phyloP scores from a whole-genome alignment of 2,329 filamentous ascomycete species.

The Talaromyces verruculosus region DNA sequence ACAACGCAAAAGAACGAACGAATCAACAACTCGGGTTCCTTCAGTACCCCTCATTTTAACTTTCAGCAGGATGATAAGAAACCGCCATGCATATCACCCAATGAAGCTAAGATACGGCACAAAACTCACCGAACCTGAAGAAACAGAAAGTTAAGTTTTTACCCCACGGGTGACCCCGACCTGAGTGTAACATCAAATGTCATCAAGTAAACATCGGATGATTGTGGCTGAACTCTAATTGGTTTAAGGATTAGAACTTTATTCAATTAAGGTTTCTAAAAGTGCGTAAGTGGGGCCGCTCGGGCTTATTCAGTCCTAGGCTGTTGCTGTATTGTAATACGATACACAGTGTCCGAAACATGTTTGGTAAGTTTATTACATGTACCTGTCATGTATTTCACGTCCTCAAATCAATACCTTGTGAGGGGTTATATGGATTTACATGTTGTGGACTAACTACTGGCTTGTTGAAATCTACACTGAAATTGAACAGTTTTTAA shows the following conservation, averaged over 20 bases:
- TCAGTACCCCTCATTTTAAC: neutral
- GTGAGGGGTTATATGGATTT: neutral
- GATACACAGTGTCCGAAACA: no score
- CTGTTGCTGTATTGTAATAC: neutral
- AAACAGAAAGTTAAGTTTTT: neutral
- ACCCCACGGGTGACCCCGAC: slow-evolving; percentile 6
- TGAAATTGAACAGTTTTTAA: no score
- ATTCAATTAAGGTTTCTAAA: neutral
- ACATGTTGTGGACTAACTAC: neutral
- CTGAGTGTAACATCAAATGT: neutral
- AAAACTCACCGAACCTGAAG: slow-evolving; percentile 4
- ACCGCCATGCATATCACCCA: neutral
- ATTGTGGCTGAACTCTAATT: slow-evolving; percentile 8
- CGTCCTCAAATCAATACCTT: neutral
- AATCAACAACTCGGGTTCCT: neutral
- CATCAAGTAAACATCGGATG: neutral
- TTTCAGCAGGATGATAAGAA: neutral
- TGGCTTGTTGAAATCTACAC: no score
- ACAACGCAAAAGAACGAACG: neutral
- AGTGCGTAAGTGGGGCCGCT: neutral
- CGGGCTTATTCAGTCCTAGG: neutral
- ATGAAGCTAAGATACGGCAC: neutral
- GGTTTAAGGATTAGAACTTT: slow-evolving; percentile 1
- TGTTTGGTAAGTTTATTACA: neutral
- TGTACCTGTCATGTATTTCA: neutral